phyloP scores from a whole-genome alignment of 805 yeast species.

The Wickerhamomyces alni region DNA sequence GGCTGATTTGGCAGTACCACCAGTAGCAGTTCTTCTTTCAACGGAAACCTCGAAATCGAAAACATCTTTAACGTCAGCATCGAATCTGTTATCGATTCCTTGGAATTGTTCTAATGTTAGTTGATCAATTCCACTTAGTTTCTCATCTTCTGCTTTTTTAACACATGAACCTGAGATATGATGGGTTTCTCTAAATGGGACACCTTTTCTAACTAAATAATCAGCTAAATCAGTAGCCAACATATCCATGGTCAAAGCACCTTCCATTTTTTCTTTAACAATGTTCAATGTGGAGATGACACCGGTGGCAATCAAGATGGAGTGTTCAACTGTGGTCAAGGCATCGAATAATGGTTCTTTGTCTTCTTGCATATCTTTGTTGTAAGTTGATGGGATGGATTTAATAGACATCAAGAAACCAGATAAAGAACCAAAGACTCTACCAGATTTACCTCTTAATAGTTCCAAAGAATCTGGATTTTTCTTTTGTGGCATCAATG shows the following conservation, averaged over 20 bases:
- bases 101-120: constrained; percentile 73
- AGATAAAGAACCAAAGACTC: constrained; percentile 90
- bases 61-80: constrained; percentile 72
- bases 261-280: constrained; percentile 69
- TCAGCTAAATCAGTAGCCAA: constrained; percentile 98
- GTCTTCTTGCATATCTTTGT: constrained; percentile 98
- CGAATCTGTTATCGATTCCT: constrained; percentile 74
- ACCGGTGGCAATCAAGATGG: constrained; percentile 91
- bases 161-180: constrained; percentile 99
- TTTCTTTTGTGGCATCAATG: constrained; percentile 98
- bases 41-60: constrained; percentile 91
- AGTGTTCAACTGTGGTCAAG: constrained; percentile 86
- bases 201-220: constrained; percentile 94
- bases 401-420: constrained; percentile 96
- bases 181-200: constrained; percentile 98
- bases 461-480: constrained; percentile 96
- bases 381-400: constrained; percentile 96
- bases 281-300: constrained; percentile 83
- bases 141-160: constrained; percentile 74
- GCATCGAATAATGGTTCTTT: constrained; percentile 97
- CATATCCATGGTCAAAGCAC: constrained; percentile 97
- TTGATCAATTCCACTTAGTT: constrained; percentile 80
- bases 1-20: constrained; percentile 94
- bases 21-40: constrained; percentile 93
- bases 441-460: constrained; percentile 93